Evolutionary conservation across 257 asterid species (phyloP).

Genomic region (Solanum ossicruentum): DNA sequence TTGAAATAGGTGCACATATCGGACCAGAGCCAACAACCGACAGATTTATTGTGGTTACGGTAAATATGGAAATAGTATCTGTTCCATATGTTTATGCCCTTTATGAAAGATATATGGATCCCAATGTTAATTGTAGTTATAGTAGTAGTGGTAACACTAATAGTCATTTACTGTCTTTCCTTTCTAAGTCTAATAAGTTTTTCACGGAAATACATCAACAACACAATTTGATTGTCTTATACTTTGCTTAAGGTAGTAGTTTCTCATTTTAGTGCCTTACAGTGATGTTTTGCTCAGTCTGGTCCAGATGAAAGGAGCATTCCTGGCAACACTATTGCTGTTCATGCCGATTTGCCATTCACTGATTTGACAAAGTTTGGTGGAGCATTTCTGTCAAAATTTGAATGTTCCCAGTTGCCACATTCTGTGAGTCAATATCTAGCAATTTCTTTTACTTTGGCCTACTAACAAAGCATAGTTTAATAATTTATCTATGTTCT

Average conservation of each 20-base stretch:
- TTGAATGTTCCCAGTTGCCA: slow-evolving; percentile 96
- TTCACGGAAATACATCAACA: neutral
- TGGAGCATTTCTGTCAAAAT: slow-evolving; percentile 84
- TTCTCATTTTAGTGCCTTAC: neutral
- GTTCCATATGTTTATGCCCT: neutral
- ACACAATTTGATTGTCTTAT: neutral
- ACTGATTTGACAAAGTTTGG: slow-evolving; percentile 73
- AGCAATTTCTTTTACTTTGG: neutral
- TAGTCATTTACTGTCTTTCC: neutral
- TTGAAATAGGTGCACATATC: slow-evolving; percentile 75
- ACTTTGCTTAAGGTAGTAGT: neutral
- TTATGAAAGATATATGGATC: neutral
- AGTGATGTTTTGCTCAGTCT: slow-evolving; percentile 30
- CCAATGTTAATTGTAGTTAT: neutral
- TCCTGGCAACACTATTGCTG: slow-evolving; percentile 96
- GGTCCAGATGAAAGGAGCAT: slow-evolving; percentile 93
- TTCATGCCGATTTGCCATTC: slow-evolving; percentile 77
- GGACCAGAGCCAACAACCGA: slow-evolving; percentile 99
- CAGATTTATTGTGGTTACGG: slow-evolving; percentile 88
- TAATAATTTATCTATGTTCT: neutral
- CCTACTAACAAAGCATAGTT: neutral
- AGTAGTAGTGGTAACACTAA: neutral
- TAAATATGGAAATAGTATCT: slow-evolving; percentile 4
- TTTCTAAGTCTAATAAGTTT: neutral
- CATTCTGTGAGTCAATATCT: slow-evolving; percentile 67